These are phyloP conservation scores for Sclerotinia subarctica DNA, from an alignment of 2,329 filamentous ascomycete genomes.

Conservation along the genomic window DNA sequence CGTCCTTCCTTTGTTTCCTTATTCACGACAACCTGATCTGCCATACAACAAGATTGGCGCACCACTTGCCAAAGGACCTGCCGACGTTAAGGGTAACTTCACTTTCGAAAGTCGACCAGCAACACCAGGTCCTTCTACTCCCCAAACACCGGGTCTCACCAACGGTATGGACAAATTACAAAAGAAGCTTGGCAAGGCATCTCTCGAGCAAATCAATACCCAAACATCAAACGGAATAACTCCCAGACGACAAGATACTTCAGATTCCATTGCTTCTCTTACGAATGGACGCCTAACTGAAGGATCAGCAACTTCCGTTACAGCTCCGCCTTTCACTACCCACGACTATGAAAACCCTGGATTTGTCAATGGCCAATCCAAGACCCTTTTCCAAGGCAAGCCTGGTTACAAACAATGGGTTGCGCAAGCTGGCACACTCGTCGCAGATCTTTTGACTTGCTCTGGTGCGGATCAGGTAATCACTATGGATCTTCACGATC, in stretches of 20 bases:
- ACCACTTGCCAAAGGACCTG: constrained; percentile 70
- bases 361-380: constrained; percentile 48
- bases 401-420: constrained; percentile 99
- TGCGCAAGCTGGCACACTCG: constrained; percentile 89
- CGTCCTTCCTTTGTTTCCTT: constrained; percentile 92
- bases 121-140: constrained; percentile 72
- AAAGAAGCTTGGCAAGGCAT: constrained; percentile 68
- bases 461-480: constrained; percentile 96
- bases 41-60: constrained; percentile 96
- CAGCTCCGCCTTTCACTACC: constrained; percentile 48
- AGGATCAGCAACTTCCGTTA: constrained; percentile 30
- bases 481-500: constrained; percentile 95
- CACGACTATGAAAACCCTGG: constrained; percentile 63
- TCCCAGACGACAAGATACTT: constrained; percentile 40
- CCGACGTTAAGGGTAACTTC: constrained; percentile 56
- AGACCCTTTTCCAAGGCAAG: constrained; percentile 68
- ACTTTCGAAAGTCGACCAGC: constrained; percentile 91
- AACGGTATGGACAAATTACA: constrained; percentile 70
- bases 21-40: constrained; percentile 92
- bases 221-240: constrained; percentile 40
- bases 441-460: constrained; percentile 91
- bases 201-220: constrained; percentile 54
- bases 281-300: constrained; percentile 32
- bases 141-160: constrained; percentile 56
- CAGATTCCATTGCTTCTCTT: constrained; percentile 41